Conservation (phyloP, 1,139 yeast species). For the Ogataea hybrid region DNA sequence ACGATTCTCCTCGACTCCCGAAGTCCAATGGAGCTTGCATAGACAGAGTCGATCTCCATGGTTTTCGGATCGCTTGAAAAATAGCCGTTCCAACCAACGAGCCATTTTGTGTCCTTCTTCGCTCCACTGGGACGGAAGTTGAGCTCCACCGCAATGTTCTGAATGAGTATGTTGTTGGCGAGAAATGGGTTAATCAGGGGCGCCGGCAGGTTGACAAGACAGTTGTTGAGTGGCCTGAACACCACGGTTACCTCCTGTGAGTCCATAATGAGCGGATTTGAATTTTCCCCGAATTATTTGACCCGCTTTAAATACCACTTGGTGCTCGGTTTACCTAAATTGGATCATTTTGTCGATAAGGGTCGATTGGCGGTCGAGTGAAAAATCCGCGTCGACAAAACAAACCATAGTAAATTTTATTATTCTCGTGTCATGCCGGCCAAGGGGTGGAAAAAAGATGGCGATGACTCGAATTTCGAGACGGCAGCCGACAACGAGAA, state of each 20-base stretch:
- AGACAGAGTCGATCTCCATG: constrained; percentile 55
- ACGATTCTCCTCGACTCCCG: constrained; percentile 43
- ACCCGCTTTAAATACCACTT: constrained; percentile 3
- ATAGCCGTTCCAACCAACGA: constrained; percentile 32
- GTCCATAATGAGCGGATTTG: constrained; percentile 11
- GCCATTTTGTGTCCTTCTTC: constrained; percentile 9
- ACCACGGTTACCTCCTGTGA: constrained; percentile 19
- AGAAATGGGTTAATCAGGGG: constrained; percentile 28
- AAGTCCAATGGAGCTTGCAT: constrained; percentile 46
- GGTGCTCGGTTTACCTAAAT: constrained; percentile 9
- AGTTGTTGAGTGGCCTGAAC: constrained; percentile 24
- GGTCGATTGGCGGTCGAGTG: constrained; percentile 4
- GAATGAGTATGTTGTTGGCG: constrained; percentile 28
- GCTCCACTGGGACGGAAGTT: constrained; percentile 12
- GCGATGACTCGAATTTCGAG: constrained; percentile 52
- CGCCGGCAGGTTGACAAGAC: constrained; percentile 28
- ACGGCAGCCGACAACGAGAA: constrained; percentile 54
- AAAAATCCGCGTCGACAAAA: constrained; percentile 6
- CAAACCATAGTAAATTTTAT: not conserved
- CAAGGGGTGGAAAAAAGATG: constrained; percentile 78
- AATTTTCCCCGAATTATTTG: not conserved
- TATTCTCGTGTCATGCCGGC: constrained; percentile 58
- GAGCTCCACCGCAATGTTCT: constrained; percentile 27
- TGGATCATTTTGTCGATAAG: constrained; percentile 15
- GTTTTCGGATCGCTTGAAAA: constrained; percentile 26